A percentile compares a stretch with the other conserved stretches of the same genome.
phyloP scores from a whole-genome alignment of 169 alveolate genomes.

The Plasmodium ovale region DNA sequence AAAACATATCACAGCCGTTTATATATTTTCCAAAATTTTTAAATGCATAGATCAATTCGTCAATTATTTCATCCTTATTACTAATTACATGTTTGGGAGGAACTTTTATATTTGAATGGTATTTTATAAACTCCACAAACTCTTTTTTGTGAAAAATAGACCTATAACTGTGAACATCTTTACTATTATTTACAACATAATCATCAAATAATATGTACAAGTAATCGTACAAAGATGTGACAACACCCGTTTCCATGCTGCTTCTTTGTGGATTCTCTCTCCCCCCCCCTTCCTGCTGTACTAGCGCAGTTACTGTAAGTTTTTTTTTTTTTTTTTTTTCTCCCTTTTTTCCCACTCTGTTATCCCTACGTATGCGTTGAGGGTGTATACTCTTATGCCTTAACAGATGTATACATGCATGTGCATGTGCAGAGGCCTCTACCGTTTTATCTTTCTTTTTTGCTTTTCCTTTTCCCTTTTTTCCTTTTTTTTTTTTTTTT shows the following conservation, averaged over 20 bases:
- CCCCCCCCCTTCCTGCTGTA: no score
- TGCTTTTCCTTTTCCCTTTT: no score
- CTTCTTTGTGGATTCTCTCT: no score
- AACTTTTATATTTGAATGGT: background rate
- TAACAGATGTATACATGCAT: background rate
- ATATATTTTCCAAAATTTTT: constrained; percentile 23
- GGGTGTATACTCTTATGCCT: background rate
- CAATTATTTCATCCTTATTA: constrained; percentile 51
- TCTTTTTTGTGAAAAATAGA: constrained; percentile 46
- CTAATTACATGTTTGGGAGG: background rate
- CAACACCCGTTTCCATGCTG: background rate
- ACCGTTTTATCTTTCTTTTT: no score
- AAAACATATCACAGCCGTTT: constrained; percentile 23
- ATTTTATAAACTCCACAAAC: constrained; percentile 6
- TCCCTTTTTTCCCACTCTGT: background rate
- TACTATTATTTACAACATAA: constrained; percentile 17
- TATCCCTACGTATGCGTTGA: background rate
- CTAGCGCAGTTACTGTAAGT: background rate
- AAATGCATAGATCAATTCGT: constrained; percentile 44
- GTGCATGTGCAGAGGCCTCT: background rate
- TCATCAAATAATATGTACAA: constrained; percentile 43
- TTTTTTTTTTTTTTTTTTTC: no score
- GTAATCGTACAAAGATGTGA: constrained; percentile 14
- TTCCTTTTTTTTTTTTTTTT: no score
- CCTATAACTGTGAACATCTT: background rate